These are phyloP conservation scores for Dovyalis caffra DNA, from an alignment of 345 rosid species.

Conservation along the genomic window DNA sequence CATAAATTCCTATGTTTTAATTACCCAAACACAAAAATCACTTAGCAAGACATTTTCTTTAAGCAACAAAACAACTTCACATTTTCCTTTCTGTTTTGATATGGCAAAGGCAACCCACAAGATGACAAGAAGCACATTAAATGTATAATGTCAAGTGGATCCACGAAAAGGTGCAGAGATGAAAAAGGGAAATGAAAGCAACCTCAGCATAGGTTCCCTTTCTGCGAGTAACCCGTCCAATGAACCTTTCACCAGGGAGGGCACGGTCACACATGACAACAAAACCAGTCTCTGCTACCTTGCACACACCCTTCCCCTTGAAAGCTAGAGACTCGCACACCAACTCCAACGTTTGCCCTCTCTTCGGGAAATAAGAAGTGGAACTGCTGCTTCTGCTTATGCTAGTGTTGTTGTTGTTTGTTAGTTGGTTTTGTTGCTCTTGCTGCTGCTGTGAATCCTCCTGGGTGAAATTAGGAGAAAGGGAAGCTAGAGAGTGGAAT, in stretches of 20 bases:
- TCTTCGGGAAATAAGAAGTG: slow-evolving; percentile 65
- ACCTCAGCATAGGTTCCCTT: slow-evolving; percentile 92
- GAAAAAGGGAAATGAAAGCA: neutral
- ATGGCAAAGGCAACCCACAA: too few species aligned
- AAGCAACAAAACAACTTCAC: too few species aligned
- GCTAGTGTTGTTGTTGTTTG: slow-evolving; percentile 8
- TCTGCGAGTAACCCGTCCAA: slow-evolving; percentile 79
- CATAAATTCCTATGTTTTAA: too few species aligned
- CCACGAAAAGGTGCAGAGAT: neutral
- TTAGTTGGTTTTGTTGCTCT: neutral
- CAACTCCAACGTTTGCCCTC: slow-evolving; percentile 73
- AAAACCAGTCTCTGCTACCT: slow-evolving; percentile 74
- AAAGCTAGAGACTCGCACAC: slow-evolving; percentile 87
- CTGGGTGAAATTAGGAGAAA: slow-evolving; percentile 27
- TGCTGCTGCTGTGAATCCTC: slow-evolving; percentile 18
- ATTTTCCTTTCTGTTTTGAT: too few species aligned
- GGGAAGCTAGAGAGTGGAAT: slow-evolving; percentile 31
- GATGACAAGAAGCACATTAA: too few species aligned
- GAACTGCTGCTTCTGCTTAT: neutral
- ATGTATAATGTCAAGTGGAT: too few species aligned
- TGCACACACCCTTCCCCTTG: slow-evolving; percentile 85
- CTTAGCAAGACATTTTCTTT: too few species aligned
- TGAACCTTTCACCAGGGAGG: slow-evolving; percentile 86
- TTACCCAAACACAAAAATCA: too few species aligned
- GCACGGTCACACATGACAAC: slow-evolving; percentile 87